Conservation (phyloP, 306 rosid genomes). For the Sicyos baderoa region DNA sequence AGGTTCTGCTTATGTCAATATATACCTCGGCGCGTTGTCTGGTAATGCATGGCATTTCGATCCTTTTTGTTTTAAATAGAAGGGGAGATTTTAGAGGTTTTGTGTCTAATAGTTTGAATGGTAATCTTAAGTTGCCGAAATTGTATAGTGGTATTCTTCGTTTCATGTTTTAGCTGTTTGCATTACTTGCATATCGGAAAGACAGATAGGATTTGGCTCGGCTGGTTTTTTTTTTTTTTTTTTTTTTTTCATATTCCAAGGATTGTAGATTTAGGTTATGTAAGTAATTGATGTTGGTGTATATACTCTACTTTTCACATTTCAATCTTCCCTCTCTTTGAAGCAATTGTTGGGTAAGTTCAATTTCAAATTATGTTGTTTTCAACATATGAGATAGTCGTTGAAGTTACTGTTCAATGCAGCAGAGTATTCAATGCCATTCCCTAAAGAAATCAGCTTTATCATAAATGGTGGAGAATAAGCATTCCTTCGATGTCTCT, state of each 20-base stretch:
- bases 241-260: too few species aligned
- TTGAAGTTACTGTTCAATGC: too few species aligned
- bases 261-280: too few species aligned
- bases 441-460: too few species aligned
- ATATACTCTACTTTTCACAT: not conserved
- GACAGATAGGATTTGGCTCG: too few species aligned
- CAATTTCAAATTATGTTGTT: not conserved
- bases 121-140: not conserved
- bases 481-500: too few species aligned
- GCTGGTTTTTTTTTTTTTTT: too few species aligned
- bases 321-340: not conserved
- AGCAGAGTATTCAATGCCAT: too few species aligned
- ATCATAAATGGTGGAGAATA: too few species aligned
- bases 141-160: not conserved
- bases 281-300: not conserved
- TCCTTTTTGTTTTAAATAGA: not conserved
- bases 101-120: not conserved
- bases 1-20: not conserved
- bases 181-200: not conserved
- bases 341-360: not conserved
- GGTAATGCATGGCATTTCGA: not conserved
- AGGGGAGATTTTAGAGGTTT: slow-evolving; percentile 17
- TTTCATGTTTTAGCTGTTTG: not conserved
- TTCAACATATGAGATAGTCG: too few species aligned
- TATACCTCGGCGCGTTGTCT: not conserved